Percentiles rank a stretch among this genome's conserved stretches.
phyloP scores from a whole-genome alignment of 192 early-diverging fungal genomes.

The Dispira simplex region DNA sequence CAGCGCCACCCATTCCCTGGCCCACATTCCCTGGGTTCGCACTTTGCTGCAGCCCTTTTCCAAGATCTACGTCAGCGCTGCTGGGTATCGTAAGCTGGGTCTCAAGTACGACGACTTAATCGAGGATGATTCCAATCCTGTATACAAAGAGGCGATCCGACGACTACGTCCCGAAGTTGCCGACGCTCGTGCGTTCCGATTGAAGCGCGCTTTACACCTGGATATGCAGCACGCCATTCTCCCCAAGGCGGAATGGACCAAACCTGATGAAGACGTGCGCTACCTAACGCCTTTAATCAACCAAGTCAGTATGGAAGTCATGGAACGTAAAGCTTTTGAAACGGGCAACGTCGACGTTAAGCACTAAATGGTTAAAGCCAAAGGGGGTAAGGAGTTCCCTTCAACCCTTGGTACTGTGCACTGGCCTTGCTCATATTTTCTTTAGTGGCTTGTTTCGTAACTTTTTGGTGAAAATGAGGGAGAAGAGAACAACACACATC shows the following conservation, averaged over 20 bases:
- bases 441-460: too few relatives aligned
- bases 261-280: slow-evolving; percentile 64
- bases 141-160: slow-evolving; percentile 68
- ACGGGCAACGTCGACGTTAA: slow-evolving; percentile 23
- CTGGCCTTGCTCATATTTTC: too few relatives aligned
- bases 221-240: slow-evolving; percentile 55
- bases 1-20: slow-evolving; percentile 9
- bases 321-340: slow-evolving; percentile 60
- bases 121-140: slow-evolving; percentile 57
- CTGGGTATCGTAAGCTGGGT: slow-evolving; percentile 25
- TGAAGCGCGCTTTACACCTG: slow-evolving; percentile 60
- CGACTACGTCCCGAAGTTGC: slow-evolving; percentile 52
- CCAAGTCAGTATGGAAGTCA: slow-evolving; percentile 63
- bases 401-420: too few relatives aligned
- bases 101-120: slow-evolving; percentile 84
- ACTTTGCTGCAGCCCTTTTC: slow-evolving; percentile 9
- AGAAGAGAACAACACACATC: too few relatives aligned
- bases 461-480: too few relatives aligned
- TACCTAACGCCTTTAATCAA: slow-evolving; percentile 74
- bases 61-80: slow-evolving; percentile 5
- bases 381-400: too few relatives aligned
- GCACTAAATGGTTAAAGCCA: background rate
- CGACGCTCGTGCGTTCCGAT: slow-evolving; percentile 64
- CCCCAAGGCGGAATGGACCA: slow-evolving; percentile 53
- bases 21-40: slow-evolving; percentile 8